A percentile compares a stretch with the other conserved stretches of the same genome.
These are phyloP conservation scores for Pseudotsuga menziesii DNA, from an alignment of 75 land plant species.

Conservation along the genomic window DNA sequence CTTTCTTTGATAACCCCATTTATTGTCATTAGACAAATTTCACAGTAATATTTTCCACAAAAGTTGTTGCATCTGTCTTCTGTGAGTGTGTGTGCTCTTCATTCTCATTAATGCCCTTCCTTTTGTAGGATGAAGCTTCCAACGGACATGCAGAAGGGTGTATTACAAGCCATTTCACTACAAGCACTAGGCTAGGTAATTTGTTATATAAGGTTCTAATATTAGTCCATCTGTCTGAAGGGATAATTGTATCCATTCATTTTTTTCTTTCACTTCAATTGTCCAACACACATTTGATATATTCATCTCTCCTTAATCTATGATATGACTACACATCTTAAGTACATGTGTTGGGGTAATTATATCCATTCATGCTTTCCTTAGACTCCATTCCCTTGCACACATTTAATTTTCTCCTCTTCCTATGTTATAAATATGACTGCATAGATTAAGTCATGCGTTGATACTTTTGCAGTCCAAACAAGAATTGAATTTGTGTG, in stretches of 20 bases:
- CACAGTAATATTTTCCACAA: not conserved
- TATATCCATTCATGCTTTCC: not conserved
- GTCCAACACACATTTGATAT: not conserved
- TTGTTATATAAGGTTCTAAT: not conserved
- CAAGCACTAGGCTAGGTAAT: slow-evolving; percentile 86
- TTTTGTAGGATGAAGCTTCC: slow-evolving; percentile 57
- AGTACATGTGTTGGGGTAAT: not conserved
- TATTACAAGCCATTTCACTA: slow-evolving; percentile 50
- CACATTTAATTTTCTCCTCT: too few relatives aligned
- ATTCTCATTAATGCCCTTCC: not conserved
- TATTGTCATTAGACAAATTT: not conserved
- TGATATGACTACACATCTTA: not conserved
- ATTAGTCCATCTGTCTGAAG: not conserved
- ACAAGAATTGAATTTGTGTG: not conserved
- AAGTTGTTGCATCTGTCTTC: not conserved
- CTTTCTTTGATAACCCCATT: not conserved
- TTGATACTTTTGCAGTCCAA: not conserved
- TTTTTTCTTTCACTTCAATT: not conserved
- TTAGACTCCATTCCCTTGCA: not conserved
- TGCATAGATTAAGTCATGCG: too few relatives aligned
- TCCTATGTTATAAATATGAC: too few relatives aligned
- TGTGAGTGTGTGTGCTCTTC: not conserved
- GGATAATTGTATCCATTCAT: not conserved
- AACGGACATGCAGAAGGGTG: slow-evolving; percentile 53
- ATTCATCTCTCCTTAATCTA: not conserved